phyloP scores from a whole-genome alignment of 345 rosid species.

The Salix dunnii region DNA sequence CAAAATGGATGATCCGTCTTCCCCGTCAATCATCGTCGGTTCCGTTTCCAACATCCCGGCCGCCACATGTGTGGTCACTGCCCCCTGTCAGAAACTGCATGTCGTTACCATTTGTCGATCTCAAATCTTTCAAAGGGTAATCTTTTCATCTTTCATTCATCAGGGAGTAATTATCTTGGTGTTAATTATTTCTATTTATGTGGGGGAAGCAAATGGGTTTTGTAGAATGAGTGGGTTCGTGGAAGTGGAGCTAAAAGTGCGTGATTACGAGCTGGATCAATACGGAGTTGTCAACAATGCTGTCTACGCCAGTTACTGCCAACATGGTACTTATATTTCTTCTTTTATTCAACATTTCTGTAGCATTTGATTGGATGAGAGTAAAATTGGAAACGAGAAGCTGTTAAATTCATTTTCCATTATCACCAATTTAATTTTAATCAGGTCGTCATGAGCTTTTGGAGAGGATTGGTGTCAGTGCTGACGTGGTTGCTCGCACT shows the following conservation, averaged over 20 bases:
- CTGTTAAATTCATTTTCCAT: background rate
- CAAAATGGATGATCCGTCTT: constrained; percentile 1
- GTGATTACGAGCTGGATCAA: constrained; percentile 88
- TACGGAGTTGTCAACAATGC: constrained; percentile 90
- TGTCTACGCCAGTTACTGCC: constrained; percentile 76
- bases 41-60: constrained; percentile 11
- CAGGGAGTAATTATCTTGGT: background rate
- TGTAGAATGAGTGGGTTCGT: constrained; percentile 56
- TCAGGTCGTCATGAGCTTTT: constrained; percentile 78
- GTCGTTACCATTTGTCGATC: constrained; percentile 38
- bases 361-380: background rate
- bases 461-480: constrained; percentile 60
- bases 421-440: constrained; percentile 4
- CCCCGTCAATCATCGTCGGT: constrained; percentile 15
- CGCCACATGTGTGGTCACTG: constrained; percentile 16
- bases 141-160: background rate
- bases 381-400: background rate
- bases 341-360: background rate
- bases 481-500: constrained; percentile 68
- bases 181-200: background rate
- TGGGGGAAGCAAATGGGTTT: background rate
- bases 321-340: constrained; percentile 48
- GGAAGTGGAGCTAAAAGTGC: constrained; percentile 66
- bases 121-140: constrained; percentile 66
- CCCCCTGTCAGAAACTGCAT: constrained; percentile 23